Conservation (phyloP, 2,329 filamentous ascomycete species). For the Colletotrichum karsti region DNA sequence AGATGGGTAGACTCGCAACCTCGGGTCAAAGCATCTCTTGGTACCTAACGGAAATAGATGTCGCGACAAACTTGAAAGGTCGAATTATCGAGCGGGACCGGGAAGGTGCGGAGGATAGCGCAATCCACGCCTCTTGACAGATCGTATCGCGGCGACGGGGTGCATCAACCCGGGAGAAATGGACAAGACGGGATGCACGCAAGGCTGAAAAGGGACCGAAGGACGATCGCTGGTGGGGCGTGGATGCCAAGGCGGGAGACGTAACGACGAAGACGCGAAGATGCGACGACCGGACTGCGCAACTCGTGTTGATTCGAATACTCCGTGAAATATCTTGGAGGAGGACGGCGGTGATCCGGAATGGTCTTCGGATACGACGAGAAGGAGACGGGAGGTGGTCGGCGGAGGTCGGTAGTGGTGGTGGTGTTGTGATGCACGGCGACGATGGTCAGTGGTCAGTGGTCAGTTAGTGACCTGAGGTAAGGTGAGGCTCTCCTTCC, state of each 20-base stretch:
- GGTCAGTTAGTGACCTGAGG: constrained; percentile 8
- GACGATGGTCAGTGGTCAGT: background rate
- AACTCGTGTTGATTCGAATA: background rate
- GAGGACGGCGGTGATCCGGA: background rate
- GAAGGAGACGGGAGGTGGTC: background rate
- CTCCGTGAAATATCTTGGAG: background rate
- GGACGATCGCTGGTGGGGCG: constrained; percentile 26
- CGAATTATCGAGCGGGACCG: background rate
- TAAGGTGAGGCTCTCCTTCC: constrained; percentile 18
- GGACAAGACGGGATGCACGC: constrained; percentile 1
- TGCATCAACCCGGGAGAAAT: constrained; percentile 10
- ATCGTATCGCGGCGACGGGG: constrained; percentile 1
- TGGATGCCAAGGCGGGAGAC: constrained; percentile 19
- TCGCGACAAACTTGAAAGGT: background rate
- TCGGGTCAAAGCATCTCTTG: constrained; percentile 26
- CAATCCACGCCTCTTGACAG: constrained; percentile 22
- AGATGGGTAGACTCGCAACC: background rate
- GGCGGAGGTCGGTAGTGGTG: background rate
- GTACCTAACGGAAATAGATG: background rate
- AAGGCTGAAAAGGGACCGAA: constrained; percentile 24
- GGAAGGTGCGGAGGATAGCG: background rate
- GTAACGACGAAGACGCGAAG: background rate
- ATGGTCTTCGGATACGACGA: background rate
- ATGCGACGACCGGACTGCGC: background rate
- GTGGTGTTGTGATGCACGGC: background rate